These are phyloP conservation scores for Punctularia strigosozonata DNA, from an alignment of 768 basidiomycete species.

Conservation along the genomic window DNA sequence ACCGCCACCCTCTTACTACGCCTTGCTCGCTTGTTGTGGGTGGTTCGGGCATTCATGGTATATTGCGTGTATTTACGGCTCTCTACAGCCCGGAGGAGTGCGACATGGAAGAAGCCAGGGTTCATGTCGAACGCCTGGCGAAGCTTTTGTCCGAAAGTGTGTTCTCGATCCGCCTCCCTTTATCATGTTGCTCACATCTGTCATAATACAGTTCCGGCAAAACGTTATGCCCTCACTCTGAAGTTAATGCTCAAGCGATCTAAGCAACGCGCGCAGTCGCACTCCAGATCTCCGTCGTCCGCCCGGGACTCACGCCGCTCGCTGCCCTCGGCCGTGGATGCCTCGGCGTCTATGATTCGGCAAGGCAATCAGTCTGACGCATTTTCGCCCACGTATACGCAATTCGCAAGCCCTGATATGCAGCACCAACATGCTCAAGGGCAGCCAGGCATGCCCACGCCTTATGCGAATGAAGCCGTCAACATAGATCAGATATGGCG, in stretches of 20 bases:
- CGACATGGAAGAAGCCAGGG: conserved; percentile 60
- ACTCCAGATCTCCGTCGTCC: conserved; percentile 49
- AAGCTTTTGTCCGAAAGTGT: conserved; percentile 68
- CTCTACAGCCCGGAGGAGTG: conserved; percentile 69
- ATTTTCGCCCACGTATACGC: conserved; percentile 46
- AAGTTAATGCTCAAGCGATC: conserved; percentile 81
- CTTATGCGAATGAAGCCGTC: conserved; percentile 19
- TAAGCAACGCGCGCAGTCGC: conserved; percentile 44
- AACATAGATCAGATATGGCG: conserved; percentile 63
- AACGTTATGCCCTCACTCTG: conserved; percentile 83
- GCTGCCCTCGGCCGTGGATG: conserved; percentile 27
- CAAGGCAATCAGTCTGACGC: conserved; percentile 18
- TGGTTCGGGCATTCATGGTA: conserved; percentile 1
- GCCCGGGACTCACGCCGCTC: conserved; percentile 34
- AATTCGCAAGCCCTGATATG: conserved; percentile 17
- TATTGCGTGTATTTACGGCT: not conserved
- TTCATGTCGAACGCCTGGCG: conserved; percentile 69
- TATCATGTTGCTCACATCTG: conserved; percentile 6
- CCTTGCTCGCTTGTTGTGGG: conserved; percentile 79
- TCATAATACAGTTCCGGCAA: conserved; percentile 62
- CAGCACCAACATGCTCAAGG: conserved; percentile 1
- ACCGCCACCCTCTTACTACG: conserved; percentile 84
- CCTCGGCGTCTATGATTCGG: conserved; percentile 10
- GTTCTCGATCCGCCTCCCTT: conserved; percentile 12
- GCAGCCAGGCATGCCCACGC: conserved; percentile 2